These are phyloP conservation scores for Phytophthora colocasiae DNA, from an alignment of 352 stramenopile species.

Conservation along the genomic window DNA sequence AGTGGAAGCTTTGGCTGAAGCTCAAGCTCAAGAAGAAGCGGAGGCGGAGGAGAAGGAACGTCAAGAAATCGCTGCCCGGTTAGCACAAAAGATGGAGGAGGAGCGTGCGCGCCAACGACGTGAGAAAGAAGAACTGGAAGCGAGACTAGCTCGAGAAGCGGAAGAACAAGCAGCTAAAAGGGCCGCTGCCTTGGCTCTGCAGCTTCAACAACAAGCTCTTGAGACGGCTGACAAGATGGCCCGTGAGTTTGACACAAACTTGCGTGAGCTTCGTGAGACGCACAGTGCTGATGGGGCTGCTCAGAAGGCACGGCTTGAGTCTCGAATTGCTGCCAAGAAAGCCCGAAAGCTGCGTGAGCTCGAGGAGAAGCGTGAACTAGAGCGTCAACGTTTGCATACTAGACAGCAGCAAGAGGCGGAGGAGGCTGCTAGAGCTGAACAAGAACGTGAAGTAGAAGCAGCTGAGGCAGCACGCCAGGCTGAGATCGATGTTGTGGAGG, in stretches of 20 bases:
- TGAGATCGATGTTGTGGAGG: conserved; percentile 2
- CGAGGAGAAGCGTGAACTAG: conserved; percentile 68
- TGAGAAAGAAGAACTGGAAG: conserved; percentile 55
- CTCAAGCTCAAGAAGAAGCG: conserved; percentile 34
- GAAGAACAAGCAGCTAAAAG: conserved; percentile 47
- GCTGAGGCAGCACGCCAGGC: conserved; percentile 29
- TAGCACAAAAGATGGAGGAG: conserved; percentile 53
- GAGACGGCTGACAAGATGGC: conserved; percentile 68
- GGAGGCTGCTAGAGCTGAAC: conserved; percentile 42
- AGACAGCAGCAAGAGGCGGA: conserved; percentile 55
- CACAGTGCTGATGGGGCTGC: conserved; percentile 61
- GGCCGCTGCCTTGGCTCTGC: conserved; percentile 28
- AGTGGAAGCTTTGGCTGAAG: conserved; percentile 25
- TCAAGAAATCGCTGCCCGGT: conserved; percentile 35
- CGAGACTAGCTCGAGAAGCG: conserved; percentile 49
- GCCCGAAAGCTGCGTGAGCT: conserved; percentile 78
- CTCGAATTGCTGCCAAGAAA: conserved; percentile 78
- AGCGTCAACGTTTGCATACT: conserved; percentile 54
- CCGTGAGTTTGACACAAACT: conserved; percentile 71
- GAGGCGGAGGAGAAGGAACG: conserved; percentile 44
- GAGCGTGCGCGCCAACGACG: conserved; percentile 59
- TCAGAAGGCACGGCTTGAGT: conserved; percentile 78
- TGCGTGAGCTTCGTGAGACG: conserved; percentile 58
- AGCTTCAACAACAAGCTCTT: conserved; percentile 45
- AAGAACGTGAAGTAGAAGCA: conserved; percentile 33